A percentile compares a stretch with the other conserved stretches of the same genome.
These are phyloP conservation scores for Aspergillus transmontanensis DNA, from an alignment of 2,329 filamentous ascomycete species.

Conservation along the genomic window DNA sequence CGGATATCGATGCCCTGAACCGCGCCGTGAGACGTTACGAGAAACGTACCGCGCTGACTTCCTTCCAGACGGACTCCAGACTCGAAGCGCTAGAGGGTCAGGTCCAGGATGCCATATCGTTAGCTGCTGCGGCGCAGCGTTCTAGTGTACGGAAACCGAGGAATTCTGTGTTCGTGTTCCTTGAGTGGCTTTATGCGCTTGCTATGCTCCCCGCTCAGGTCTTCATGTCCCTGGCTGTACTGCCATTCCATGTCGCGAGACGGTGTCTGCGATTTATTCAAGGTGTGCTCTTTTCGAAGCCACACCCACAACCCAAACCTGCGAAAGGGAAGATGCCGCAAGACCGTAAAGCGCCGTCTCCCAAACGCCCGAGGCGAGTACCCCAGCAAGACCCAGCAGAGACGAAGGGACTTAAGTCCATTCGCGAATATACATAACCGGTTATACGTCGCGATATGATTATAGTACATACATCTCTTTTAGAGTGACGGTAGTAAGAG, in stretches of 20 bases:
- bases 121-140: conserved; percentile 71
- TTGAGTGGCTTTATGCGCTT: conserved; percentile 39
- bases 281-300: conserved; percentile 3
- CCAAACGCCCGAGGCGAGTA: conserved; percentile 12
- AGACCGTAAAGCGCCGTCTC: conserved; percentile 3
- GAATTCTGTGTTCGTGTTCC: conserved; percentile 32
- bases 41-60: conserved; percentile 77
- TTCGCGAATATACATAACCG: conserved; percentile 8
- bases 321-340: conserved; percentile 29
- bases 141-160: conserved; percentile 22
- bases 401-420: conserved; percentile 7
- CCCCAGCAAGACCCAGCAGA: conserved; percentile 4
- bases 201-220: conserved; percentile 41
- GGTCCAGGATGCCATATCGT: conserved; percentile 73
- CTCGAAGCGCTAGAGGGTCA: conserved; percentile 71
- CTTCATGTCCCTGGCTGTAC: conserved; percentile 28
- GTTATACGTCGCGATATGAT: not conserved
- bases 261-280: conserved; percentile 21
- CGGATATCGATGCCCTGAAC: conserved; percentile 84
- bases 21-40: conserved; percentile 89
- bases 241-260: conserved; percentile 33
- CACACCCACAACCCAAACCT: conserved; percentile 4
- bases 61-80: conserved; percentile 74
- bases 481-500: not conserved
- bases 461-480: not conserved